These are phyloP conservation scores for Panicum miliaceum DNA, from an alignment of 176 grass and related monocot genomes.

Conservation along the genomic window DNA sequence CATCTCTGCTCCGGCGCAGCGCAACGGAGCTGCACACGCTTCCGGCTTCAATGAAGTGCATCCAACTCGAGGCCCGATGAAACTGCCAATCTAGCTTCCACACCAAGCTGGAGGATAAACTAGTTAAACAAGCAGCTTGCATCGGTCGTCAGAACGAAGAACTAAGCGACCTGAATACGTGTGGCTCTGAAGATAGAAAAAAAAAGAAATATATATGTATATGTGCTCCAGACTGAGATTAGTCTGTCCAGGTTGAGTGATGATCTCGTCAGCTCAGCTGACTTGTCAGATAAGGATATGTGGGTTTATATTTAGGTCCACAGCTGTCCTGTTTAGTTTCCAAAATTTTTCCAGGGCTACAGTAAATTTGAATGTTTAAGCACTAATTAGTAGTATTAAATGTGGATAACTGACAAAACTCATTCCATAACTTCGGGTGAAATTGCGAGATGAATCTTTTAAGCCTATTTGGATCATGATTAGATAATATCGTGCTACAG, in stretches of 20 bases:
- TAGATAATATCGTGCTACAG: no score
- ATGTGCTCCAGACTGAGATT: not conserved
- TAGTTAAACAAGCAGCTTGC: not conserved
- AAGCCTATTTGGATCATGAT: no score
- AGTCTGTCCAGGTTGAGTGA: conserved; percentile 39
- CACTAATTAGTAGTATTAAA: no score
- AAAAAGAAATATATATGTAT: not conserved
- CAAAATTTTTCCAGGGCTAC: no score
- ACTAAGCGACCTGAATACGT: conserved; percentile 14
- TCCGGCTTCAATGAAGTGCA: conserved; percentile 27
- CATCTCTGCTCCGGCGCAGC: conserved; percentile 5
- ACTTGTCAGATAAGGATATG: conserved; percentile 37
- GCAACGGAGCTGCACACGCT: conserved; percentile 14
- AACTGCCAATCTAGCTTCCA: not conserved
- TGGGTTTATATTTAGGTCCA: not conserved
- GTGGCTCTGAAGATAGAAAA: not conserved
- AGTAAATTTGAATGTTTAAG: no score
- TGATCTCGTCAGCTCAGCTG: conserved; percentile 25
- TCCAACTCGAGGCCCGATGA: conserved; percentile 14
- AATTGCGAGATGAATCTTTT: no score
- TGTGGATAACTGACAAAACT: no score
- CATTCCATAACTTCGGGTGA: no score
- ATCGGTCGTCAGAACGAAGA: conserved; percentile 11
- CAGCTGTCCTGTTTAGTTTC: no score
- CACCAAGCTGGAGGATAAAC: conserved; percentile 15